Evolutionary conservation across 2,329 filamentous ascomycete genomes (phyloP), one percentile per base, ranked within the genome.

Genomic region (Microsporum audouinii): DNA sequence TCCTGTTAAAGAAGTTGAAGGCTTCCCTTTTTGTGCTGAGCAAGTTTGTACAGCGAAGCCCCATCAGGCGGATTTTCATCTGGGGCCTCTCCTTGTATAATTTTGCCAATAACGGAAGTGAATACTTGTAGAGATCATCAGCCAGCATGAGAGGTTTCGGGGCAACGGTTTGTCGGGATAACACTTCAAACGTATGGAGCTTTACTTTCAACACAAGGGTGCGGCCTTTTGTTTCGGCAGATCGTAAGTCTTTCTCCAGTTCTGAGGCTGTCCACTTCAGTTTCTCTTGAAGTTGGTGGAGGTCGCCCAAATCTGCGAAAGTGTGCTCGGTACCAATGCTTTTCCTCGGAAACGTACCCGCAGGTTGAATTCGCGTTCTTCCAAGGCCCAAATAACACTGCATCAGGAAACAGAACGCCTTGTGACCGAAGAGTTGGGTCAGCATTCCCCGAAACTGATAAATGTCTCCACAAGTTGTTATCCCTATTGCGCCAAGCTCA

Each of bases 281-380:
- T 71, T 95, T 95, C 14, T 86, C 84, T 23, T 87, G 81, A 2
- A 97, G 77, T 62, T 86, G 82, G 0, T 76, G 73, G 12, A 86
- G 83, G 59, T 87, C 85, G 1, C 82, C 83, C 68, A 95, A 84
- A 57, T 96, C 91, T 43, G 82, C 79, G 68, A 99, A 99, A 0
- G 92, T 97, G 64, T 87, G 88, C 73, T 99, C 94, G 0, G 91
- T 96, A 17, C 94, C 92, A 0, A 97, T 88, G 65, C 89, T 95
- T 72, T 97, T 97, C 14, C 94, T 84, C 71, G 95, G 90, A 66
- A 91, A 90, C 61, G 92, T 90, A 68, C 95, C 91, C 0, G 88
- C 88, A 0, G 91, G 92, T 62, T 92, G 88, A 2, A 97, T 83
- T 47, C 82, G 84, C 0, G 92, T 97, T 36, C 91, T 81, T 0